These are phyloP conservation scores for Boletus subcaerulescens DNA, from an alignment of 768 basidiomycete genomes.

Conservation along the genomic window DNA sequence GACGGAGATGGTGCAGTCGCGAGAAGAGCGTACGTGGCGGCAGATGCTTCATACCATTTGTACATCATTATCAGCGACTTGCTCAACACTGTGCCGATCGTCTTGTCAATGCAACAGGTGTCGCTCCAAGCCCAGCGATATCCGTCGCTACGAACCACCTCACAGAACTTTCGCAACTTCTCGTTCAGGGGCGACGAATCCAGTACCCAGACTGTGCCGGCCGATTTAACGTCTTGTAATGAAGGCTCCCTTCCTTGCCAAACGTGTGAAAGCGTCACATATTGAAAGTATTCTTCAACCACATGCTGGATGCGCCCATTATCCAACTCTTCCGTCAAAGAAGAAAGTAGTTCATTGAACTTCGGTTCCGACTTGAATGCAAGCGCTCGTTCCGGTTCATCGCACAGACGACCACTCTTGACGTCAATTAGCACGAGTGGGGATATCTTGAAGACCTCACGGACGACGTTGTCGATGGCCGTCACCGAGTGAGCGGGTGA, in stretches of 20 bases:
- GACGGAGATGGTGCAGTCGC: not conserved
- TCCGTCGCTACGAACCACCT: not conserved
- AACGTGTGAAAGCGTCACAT: conserved; percentile 12
- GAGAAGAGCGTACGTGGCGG: conserved; percentile 3
- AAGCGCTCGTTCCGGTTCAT: not conserved
- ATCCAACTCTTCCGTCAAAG: conserved; percentile 6
- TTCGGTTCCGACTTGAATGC: not conserved
- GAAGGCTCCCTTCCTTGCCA: conserved; percentile 10
- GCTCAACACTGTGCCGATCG: not conserved
- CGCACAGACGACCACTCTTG: not conserved
- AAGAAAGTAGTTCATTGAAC: conserved; percentile 11
- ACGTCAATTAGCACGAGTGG: not conserved
- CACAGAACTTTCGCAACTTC: conserved; percentile 11
- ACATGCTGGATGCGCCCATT: not conserved
- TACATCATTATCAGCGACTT: conserved; percentile 11
- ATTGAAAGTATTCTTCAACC: conserved; percentile 3
- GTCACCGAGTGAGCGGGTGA: not conserved
- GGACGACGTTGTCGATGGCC: not conserved
- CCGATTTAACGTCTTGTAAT: conserved; percentile 2
- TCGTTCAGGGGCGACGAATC: not conserved
- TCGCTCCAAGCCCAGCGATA: conserved; percentile 16
- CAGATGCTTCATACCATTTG: conserved; percentile 11
- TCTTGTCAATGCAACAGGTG: conserved; percentile 13
- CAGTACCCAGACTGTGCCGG: not conserved
- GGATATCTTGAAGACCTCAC: not conserved